A percentile compares a stretch with the other conserved stretches of the same genome.
These are phyloP conservation scores for Euphorbia corollata DNA, from an alignment of 441 rosid genomes.

Conservation along the genomic window DNA sequence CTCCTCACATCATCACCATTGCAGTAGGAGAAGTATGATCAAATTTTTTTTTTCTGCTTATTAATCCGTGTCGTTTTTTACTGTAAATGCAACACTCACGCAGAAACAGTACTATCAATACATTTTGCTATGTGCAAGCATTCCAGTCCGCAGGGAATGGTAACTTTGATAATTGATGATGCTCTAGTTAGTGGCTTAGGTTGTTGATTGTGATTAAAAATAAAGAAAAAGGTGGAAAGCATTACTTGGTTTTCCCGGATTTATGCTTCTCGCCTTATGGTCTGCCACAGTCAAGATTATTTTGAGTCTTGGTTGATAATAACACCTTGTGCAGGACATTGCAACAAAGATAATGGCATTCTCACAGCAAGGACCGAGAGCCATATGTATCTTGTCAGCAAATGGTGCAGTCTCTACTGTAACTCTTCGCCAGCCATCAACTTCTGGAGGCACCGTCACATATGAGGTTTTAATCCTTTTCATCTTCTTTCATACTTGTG, in stretches of 20 bases:
- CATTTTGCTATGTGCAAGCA: too few relatives aligned
- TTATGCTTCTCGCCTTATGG: too few relatives aligned
- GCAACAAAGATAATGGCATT: slow-evolving; percentile 71
- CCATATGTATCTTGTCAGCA: slow-evolving; percentile 68
- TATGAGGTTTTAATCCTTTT: slow-evolving; percentile 48
- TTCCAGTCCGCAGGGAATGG: too few relatives aligned
- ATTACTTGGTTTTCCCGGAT: too few relatives aligned
- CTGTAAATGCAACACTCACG: background rate
- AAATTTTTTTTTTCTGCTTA: too few relatives aligned
- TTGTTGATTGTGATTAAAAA: too few relatives aligned
- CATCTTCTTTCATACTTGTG: too few relatives aligned
- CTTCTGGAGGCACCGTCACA: slow-evolving; percentile 65
- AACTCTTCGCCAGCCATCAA: slow-evolving; percentile 62
- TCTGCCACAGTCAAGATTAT: too few relatives aligned
- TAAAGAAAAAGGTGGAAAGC: too few relatives aligned
- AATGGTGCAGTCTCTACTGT: slow-evolving; percentile 76
- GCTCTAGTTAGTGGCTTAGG: too few relatives aligned
- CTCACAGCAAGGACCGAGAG: slow-evolving; percentile 78
- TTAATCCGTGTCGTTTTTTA: background rate
- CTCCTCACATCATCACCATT: slow-evolving; percentile 75
- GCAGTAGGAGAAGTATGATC: slow-evolving; percentile 79
- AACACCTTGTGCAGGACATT: slow-evolving; percentile 50
- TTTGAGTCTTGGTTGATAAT: background rate
- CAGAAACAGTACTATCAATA: too few relatives aligned
- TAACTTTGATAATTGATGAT: too few relatives aligned